A percentile compares a stretch with the other conserved stretches of the same genome.
Evolutionary conservation across 352 stramenopile species (phyloP).

Genomic region (Blastocystis sp.): DNA sequence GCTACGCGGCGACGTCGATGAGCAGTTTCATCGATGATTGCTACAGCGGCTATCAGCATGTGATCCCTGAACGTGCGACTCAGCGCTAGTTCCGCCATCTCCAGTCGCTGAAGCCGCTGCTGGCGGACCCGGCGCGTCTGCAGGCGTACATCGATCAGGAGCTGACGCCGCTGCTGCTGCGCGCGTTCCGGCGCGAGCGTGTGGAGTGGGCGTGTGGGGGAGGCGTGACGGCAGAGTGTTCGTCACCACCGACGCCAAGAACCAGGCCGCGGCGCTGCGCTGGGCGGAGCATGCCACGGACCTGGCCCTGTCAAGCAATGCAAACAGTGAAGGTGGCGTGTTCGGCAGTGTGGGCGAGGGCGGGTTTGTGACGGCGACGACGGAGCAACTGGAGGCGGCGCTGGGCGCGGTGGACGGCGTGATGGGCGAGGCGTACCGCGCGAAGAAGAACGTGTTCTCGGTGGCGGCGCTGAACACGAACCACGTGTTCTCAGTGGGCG

Average conservation of each 20-base stretch:
- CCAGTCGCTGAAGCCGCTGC: slow-evolving; percentile 18
- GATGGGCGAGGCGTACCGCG: slow-evolving; percentile 6
- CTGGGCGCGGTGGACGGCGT: not conserved
- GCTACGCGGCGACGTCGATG: not conserved
- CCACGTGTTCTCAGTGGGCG: slow-evolving; percentile 24
- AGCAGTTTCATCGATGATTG: slow-evolving; percentile 58
- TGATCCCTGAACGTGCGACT: not conserved
- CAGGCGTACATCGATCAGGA: not conserved
- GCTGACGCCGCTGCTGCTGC: slow-evolving; percentile 4
- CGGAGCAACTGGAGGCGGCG: not conserved
- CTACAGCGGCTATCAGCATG: slow-evolving; percentile 56
- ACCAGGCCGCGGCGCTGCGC: not conserved
- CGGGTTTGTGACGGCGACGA: not conserved
- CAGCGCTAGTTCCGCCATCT: not conserved
- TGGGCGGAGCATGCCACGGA: not conserved
- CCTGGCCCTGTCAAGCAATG: not conserved
- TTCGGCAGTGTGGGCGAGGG: not conserved
- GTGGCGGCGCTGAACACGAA: slow-evolving; percentile 52
- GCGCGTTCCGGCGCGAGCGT: slow-evolving; percentile 26
- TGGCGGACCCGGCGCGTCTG: not conserved
- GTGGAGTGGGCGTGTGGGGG: slow-evolving; percentile 6
- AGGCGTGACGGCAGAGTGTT: slow-evolving; percentile 30
- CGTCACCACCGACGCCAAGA: slow-evolving; percentile 5
- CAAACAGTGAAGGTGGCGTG: not conserved
- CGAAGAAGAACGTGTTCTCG: slow-evolving; percentile 45